Base-by-base conservation (phyloP, 495 filamentous ascomycete species). In the Copromyces sp. region DNA sequence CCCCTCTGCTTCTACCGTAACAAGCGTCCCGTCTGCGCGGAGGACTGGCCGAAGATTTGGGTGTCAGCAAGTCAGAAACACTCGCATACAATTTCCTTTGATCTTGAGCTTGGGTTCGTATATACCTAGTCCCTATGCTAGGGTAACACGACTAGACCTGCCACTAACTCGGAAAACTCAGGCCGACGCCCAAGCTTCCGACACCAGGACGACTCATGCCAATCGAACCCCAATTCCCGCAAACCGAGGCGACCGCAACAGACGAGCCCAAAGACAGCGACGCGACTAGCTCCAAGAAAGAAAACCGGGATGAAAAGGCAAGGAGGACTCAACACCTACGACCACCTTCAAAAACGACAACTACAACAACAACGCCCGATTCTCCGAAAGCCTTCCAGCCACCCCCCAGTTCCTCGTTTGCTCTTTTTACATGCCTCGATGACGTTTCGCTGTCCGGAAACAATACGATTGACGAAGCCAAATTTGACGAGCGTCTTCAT, bases 1-100 rank as follows among this genome's bases (percentile, higher is more conserved):
- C 65, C 73, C 14, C 42, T 80, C 8, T 74, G 71, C 20, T 73
- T 83, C 44, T 76, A 71, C 29, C 70, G 78, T 16, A 69, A 72
- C 11, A 75, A 71, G 32, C 76, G 73, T 41, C 24, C 71, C 0
- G 9, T 83, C 29, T 75, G 29, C n/a, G 71, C 69, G 5, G 45
- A 70, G 4, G 74, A 79, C 16, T 83, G 82, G 82, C 76, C 77
- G 0, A 76, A 73, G 37, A 75, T 81, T 29, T 69, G 78, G 11
- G 74, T 24, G 6, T 35, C 53, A 65, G 53, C 53, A 35, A 65
- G 53, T 37, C 53, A 65, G 53, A 65, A 65, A 37, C 53, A 65
- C 14, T 65, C 53, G 6, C 53, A 65, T 16, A 65, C 29, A 17
- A 65, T 65, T 5, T 65, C 53, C 7, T 35, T 65, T 65, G 53